Evolutionary conservation across 2,329 filamentous ascomycete genomes (phyloP).

Genomic region (Epichloe hybrida): DNA sequence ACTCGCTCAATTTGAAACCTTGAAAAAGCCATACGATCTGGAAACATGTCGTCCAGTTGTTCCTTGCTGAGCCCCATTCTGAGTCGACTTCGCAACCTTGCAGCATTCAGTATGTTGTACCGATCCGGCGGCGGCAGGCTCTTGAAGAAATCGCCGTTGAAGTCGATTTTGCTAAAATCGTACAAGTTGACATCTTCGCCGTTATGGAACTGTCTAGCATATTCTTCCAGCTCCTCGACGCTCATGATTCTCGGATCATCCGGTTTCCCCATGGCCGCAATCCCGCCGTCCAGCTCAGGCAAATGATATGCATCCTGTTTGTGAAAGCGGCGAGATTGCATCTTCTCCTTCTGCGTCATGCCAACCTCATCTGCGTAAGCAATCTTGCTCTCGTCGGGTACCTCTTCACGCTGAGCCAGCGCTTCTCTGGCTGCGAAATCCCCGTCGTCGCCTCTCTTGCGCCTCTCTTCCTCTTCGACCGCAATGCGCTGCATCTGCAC

Average conservation of each 20-base stretch:
- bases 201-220: constrained; percentile 80
- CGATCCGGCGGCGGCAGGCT: constrained; percentile 80
- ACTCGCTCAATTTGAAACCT: constrained; percentile 94
- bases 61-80: constrained; percentile 96
- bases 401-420: constrained; percentile 45
- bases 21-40: constrained; percentile 93
- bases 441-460: constrained; percentile 34
- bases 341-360: constrained; percentile 64
- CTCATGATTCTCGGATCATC: constrained; percentile 96
- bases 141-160: constrained; percentile 88
- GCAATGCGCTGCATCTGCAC: constrained; percentile 87
- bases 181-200: constrained; percentile 88
- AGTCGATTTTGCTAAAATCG: constrained; percentile 98
- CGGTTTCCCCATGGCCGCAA: constrained; percentile 75
- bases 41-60: constrained; percentile 92
- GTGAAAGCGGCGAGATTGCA: constrained; percentile 62
- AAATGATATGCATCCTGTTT: constrained; percentile 94
- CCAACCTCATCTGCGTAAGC: constrained; percentile 87
- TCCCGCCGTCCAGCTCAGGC: constrained; percentile 66
- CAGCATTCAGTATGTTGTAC: constrained; percentile 96
- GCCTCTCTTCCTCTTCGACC: constrained; percentile 67
- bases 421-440: constrained; percentile 24
- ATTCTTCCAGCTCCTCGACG: constrained; percentile 83
- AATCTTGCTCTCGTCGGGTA: constrained; percentile 54
- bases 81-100: constrained; percentile 71